Evolutionary conservation across 2,329 filamentous ascomycete species (phyloP).

Genomic region (Magnaporthales sp.): DNA sequence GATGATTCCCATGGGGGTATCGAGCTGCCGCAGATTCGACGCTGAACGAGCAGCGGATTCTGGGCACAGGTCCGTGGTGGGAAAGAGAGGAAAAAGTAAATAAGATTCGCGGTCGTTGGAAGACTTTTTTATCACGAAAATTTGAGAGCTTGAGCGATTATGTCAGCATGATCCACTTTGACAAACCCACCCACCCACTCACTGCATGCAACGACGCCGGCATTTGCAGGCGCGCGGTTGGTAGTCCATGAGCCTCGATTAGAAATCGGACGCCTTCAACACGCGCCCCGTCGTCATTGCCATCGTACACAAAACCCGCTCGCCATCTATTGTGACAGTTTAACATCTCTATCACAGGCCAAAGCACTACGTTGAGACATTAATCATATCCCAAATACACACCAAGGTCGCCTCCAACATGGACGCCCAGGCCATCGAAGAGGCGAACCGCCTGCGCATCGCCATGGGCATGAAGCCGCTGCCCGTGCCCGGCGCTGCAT

Average conservation of each 20-base stretch:
- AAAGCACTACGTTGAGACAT: not conserved
- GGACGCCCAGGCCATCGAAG: conserved; percentile 72
- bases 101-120: conserved; percentile 1
- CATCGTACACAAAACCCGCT: not conserved
- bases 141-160: conserved; percentile 15
- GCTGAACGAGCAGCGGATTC: conserved; percentile 64
- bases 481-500: conserved; percentile 63
- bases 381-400: not conserved
- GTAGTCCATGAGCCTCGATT: not conserved
- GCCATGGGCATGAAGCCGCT: conserved; percentile 86
- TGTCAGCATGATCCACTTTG: not conserved
- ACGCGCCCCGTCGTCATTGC: not conserved
- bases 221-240: not conserved
- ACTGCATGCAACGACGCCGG: not conserved
- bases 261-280: not conserved
- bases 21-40: conserved; percentile 82
- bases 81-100: conserved; percentile 21
- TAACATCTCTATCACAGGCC: not conserved
- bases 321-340: not conserved
- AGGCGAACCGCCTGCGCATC: conserved; percentile 85
- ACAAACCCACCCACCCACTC: not conserved
- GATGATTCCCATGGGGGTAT: conserved; percentile 77
- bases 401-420: conserved; percentile 26
- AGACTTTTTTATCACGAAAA: conserved; percentile 19
- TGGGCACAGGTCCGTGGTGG: conserved; percentile 75